Conservation (phyloP, 148 eudicot species). For the Vaccinium myrtillus region DNA sequence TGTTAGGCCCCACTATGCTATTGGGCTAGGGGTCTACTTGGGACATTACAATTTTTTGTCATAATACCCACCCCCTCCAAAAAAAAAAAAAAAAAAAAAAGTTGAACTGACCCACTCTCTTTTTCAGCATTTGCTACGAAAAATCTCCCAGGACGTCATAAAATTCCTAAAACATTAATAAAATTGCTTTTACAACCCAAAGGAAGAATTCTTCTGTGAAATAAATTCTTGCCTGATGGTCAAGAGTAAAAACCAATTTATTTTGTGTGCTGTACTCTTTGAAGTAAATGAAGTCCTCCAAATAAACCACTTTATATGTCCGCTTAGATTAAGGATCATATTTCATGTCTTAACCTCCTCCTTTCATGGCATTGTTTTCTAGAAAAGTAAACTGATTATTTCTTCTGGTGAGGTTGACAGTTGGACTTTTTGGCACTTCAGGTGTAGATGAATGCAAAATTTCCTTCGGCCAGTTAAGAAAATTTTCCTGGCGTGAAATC, state of each 20-base stretch:
- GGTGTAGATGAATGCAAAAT: slow-evolving; percentile 78
- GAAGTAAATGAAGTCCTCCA: neutral
- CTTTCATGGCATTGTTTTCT: neutral
- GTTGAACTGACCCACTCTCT: neutral
- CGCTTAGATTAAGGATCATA: neutral
- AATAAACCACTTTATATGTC: neutral
- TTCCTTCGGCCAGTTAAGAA: slow-evolving; percentile 76
- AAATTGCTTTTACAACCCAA: neutral
- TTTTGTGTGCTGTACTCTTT: neutral
- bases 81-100: neutral
- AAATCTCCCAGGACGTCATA: neutral
- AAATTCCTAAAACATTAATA: neutral
- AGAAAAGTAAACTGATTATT: neutral
- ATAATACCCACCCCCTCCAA: neutral
- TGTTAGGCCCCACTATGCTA: neutral
- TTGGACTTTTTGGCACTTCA: slow-evolving; percentile 18
- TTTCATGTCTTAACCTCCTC: neutral
- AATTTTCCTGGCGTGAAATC: slow-evolving; percentile 89
- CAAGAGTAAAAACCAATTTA: neutral
- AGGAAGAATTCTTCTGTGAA: neutral
- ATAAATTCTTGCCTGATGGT: neutral
- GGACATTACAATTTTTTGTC: neutral
- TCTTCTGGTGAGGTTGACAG: slow-evolving; percentile 6
- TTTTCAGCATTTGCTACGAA: neutral
- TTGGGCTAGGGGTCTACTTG: neutral